These are phyloP conservation scores for Solanum sejunctum DNA, from an alignment of 257 asterid species.

Conservation along the genomic window DNA sequence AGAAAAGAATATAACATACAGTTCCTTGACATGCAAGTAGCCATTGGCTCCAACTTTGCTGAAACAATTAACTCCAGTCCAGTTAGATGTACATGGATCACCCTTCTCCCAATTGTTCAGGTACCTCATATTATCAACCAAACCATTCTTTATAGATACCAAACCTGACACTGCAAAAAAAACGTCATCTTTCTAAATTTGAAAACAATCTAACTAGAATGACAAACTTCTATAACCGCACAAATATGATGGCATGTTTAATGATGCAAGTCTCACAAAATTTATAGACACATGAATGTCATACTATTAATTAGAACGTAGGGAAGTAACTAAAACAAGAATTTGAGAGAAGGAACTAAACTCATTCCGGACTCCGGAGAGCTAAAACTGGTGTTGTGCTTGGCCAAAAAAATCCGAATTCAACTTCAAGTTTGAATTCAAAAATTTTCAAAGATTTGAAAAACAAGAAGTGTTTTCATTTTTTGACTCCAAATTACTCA, in stretches of 20 bases:
- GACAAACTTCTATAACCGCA: not conserved
- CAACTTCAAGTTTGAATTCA: too few relatives aligned
- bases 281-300: not conserved
- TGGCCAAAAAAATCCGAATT: not conserved
- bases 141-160: constrained; percentile 12
- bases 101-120: constrained; percentile 23
- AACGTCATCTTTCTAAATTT: not conserved
- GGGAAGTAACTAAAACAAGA: not conserved
- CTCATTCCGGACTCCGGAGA: not conserved
- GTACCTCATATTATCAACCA: constrained; percentile 12
- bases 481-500: not conserved
- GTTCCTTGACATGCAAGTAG: constrained; percentile 23
- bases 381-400: not conserved
- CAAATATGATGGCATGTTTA: not conserved
- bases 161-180: constrained; percentile 20
- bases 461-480: not conserved
- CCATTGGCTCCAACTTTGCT: constrained; percentile 8
- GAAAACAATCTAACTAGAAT: not conserved
- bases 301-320: not conserved
- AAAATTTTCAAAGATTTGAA: not conserved
- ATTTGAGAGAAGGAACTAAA: not conserved
- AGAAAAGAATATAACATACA: constrained; percentile 15
- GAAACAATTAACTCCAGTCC: constrained; percentile 34
- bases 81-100: constrained; percentile 33
- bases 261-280: not conserved